Base-by-base conservation (phyloP, 139 green algal genomes). In the Mesostigma viride region DNA sequence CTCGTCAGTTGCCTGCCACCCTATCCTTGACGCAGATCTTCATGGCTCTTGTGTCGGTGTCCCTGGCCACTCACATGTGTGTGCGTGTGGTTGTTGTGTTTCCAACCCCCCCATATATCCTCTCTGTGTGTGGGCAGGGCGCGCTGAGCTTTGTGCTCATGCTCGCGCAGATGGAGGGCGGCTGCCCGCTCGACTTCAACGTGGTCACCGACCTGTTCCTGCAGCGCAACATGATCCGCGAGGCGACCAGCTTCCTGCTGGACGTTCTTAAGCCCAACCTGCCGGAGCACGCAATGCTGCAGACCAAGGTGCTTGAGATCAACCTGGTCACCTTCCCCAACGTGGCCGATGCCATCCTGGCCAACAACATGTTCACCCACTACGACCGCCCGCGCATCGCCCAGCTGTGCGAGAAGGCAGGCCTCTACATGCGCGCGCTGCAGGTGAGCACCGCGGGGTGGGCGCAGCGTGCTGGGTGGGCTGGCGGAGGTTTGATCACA, bases 291-390 rank as follows among this genome's bases (percentile, higher is more conserved):
- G 93, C 81, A 11, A 73, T 85, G 67, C 82, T 95, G 72, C 88
- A 95, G 80, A 94, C 87, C 64, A 94, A 94, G 86, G 83, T 98
- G 76, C 81, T 99, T 70, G 93, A 99, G 80, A 96, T 99, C 81
- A 99, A 99, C 85, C 77, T 99, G 64, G 79, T 99, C 60, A 96
- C 93, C 67, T 96, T 95, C 77, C 92, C 93, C 31, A 88, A 94
- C 74, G 87, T 98, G 0, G 94, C 92, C 3, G 94, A 99, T 69
- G 94, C 94, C 2, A 97, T 99, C 75, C 72, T 99, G 63, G 89
- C 83, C 45, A 94, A 91, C 67, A 86, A 84, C 65, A 91, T 84
- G 64, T 84, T 99, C 33, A 94, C 84, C 3, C 90, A 97, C 81
- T 99, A 98, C 70, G 94, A 99, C 80, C 80, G 87, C 2, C 94